Conservation (phyloP, 352 stramenopile genomes). For the Saprolegnia parasitica region DNA sequence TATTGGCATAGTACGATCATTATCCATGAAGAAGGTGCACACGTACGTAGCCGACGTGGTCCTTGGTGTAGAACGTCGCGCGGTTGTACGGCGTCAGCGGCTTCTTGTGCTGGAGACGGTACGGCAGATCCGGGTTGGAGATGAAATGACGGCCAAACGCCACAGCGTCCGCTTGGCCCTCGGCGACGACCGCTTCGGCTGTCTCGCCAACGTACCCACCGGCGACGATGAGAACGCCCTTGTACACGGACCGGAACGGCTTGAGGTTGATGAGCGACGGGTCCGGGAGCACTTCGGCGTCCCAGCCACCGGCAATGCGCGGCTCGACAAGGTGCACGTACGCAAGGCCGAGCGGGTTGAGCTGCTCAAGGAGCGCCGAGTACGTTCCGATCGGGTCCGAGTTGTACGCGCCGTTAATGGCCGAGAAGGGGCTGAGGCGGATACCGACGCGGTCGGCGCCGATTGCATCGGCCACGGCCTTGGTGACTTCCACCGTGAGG, state of each 20-base stretch:
- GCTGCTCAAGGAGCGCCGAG: slow-evolving; percentile 33
- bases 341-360: slow-evolving; percentile 54
- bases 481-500: slow-evolving; percentile 59
- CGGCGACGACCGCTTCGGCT: slow-evolving; percentile 46
- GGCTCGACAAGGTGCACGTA: slow-evolving; percentile 64
- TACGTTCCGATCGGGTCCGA: slow-evolving; percentile 40
- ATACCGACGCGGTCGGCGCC: slow-evolving; percentile 35
- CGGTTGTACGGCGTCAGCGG: slow-evolving; percentile 44
- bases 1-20: not conserved
- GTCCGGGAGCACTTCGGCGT: slow-evolving; percentile 20
- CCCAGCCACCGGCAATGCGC: slow-evolving; percentile 39
- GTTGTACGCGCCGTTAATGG: slow-evolving; percentile 36
- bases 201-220: slow-evolving; percentile 52
- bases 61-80: slow-evolving; percentile 35
- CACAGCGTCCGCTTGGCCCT: slow-evolving; percentile 52
- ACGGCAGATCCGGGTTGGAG: slow-evolving; percentile 67
- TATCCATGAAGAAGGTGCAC: not conserved
- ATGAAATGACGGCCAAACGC: slow-evolving; percentile 69
- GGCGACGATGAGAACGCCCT: slow-evolving; percentile 50
- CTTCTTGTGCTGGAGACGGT: slow-evolving; percentile 43
- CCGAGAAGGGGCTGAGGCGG: slow-evolving; percentile 34
- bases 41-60: slow-evolving; percentile 29
- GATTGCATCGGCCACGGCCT: slow-evolving; percentile 40
- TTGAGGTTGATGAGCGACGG: slow-evolving; percentile 29
- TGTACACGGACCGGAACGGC: slow-evolving; percentile 58